Base-by-base conservation (phyloP, 768 basidiomycete genomes). In the Megacollybia marginata region DNA sequence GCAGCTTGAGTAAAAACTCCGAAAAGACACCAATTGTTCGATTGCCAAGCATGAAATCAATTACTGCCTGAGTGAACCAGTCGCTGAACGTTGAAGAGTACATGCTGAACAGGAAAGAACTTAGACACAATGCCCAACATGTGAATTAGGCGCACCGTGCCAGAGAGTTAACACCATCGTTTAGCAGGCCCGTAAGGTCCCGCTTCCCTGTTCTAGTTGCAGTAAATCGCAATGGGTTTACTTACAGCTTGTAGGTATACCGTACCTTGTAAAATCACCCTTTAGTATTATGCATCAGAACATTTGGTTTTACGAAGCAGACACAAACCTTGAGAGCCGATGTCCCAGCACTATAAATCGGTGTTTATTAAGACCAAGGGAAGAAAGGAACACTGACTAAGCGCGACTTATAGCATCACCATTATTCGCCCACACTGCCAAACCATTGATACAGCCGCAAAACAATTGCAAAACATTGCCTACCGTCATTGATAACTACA, bases 21-120 rank as follows among this genome's bases (percentile, higher is more conserved):
- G 91, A 86, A 66, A 99, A 98, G 4, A 97, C 92, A 38, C 84
- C 76, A 9, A 84, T 62, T 1, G 86, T 90, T 48, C 94, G 85
- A 64, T 92, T 82, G 23, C 92, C 94, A 46, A 94, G 81, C 73
- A 88, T 81, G 59, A 83, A 94, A 65, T 92, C 89, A 57, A 98
- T 93, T 42, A 95, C 92, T 0, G 94, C 92, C 68, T 99, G 96
- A 50, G 79, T 84, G 66, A 97, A 99, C 87, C 92, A 99, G 66
- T 99, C 96, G 55, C 86, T 83, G 61, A 92, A 92, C 1, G 89
- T 87, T 16, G 90, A 85, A 9, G 87, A 86, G 67, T 85, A 92
- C 83, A 92, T 85, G 57, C 89, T 86, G 48, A n/a, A 33, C 19
- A 20, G 23, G 32, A 36, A 35, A 33, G 32, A 38, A 35, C 36